These are phyloP conservation scores for Crithidia bombi DNA, from an alignment of 208 protist genomes.

Conservation along the genomic window DNA sequence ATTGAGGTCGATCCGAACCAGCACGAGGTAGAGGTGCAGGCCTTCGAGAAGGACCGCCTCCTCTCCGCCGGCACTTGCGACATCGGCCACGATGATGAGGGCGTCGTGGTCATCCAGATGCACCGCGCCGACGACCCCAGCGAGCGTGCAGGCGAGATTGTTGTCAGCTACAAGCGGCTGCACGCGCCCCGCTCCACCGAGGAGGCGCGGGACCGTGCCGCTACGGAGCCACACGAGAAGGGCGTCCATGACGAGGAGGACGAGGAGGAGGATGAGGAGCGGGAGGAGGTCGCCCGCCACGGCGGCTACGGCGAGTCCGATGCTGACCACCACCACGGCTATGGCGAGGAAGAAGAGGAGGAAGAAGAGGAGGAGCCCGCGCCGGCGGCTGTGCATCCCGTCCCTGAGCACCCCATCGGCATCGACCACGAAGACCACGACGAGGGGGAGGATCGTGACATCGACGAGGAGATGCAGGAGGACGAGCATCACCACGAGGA, in stretches of 20 bases:
- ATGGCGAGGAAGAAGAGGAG: conserved; percentile 12
- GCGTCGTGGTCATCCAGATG: conserved; percentile 64
- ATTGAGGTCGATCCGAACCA: conserved; percentile 64
- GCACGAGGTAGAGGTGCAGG: conserved; percentile 60
- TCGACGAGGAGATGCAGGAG: conserved; percentile 11
- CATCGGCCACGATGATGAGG: conserved; percentile 49
- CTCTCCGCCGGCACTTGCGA: conserved; percentile 53
- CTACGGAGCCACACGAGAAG: not conserved
- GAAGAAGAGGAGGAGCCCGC: conserved; percentile 21
- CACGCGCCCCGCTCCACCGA: conserved; percentile 30
- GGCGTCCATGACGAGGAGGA: conserved; percentile 32
- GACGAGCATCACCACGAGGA: conserved; percentile 15
- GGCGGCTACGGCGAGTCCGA: conserved; percentile 10
- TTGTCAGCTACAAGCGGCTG: conserved; percentile 82
- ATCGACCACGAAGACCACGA: conserved; percentile 20
- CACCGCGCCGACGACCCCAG: conserved; percentile 48
- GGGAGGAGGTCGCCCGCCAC: conserved; percentile 21
- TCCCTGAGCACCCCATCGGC: conserved; percentile 17
- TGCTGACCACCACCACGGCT: conserved; percentile 7
- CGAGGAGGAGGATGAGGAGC: conserved; percentile 27
- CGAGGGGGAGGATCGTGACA: conserved; percentile 5
- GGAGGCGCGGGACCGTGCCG: not conserved
- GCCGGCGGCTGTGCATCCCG: not conserved
- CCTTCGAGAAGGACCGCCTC: conserved; percentile 60
- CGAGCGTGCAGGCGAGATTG: conserved; percentile 65